Evolutionary conservation across 2,329 filamentous ascomycete species (phyloP).

Genomic region (Botrytis paeoniae): DNA sequence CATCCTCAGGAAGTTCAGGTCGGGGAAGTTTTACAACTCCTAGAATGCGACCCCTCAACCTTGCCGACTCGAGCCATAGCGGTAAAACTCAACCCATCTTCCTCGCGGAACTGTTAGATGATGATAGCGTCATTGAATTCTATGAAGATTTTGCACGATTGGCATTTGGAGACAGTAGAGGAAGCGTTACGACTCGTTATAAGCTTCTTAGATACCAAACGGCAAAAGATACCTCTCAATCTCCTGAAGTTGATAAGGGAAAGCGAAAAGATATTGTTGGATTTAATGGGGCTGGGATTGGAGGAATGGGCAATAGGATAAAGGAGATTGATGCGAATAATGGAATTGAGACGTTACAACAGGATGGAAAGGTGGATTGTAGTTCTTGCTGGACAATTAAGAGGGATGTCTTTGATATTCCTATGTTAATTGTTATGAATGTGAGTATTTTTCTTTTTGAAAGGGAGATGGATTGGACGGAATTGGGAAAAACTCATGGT

Average conservation of each 20-base stretch:
- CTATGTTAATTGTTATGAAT: constrained; percentile 97
- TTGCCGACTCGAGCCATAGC: constrained; percentile 38
- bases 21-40: constrained; percentile 50
- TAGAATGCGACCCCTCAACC: constrained; percentile 46
- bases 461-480: neutral
- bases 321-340: constrained; percentile 67
- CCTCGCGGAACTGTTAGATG: constrained; percentile 86
- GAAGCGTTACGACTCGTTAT: constrained; percentile 78
- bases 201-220: constrained; percentile 88
- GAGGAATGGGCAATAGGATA: constrained; percentile 51
- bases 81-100: constrained; percentile 74
- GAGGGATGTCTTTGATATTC: constrained; percentile 95
- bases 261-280: constrained; percentile 22
- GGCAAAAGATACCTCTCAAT: constrained; percentile 49
- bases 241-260: constrained; percentile 25
- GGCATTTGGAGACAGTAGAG: constrained; percentile 86
- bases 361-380: constrained; percentile 89
- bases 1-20: constrained; percentile 36
- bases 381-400: constrained; percentile 97
- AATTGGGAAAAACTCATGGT: neutral
- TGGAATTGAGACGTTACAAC: constrained; percentile 78
- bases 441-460: constrained; percentile 57
- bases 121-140: constrained; percentile 89
- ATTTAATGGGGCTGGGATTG: constrained; percentile 28
- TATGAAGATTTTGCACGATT: constrained; percentile 93